A percentile compares a stretch with the other conserved stretches of the same genome.
These are phyloP conservation scores for Lanzia echinophila DNA, from an alignment of 2,329 filamentous ascomycete genomes.

Conservation along the genomic window DNA sequence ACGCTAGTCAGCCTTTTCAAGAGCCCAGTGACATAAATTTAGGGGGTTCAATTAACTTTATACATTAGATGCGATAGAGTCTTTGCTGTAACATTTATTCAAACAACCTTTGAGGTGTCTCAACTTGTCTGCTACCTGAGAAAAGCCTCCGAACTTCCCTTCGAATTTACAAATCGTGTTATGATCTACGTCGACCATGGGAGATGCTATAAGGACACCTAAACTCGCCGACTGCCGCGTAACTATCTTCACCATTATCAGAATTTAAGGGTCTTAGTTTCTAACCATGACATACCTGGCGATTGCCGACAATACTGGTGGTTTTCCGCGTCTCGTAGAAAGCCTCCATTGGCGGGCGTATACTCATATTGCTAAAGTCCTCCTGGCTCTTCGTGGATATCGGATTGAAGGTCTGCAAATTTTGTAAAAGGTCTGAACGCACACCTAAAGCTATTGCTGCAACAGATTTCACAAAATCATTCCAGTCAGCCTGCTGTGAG, in stretches of 20 bases:
- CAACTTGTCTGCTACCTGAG: neutral
- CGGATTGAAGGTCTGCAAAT: neutral
- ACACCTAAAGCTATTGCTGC: neutral
- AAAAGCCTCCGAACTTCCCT: neutral
- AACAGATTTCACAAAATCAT: neutral
- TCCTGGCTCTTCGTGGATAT: neutral
- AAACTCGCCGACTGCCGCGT: neutral
- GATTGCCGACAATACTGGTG: no score
- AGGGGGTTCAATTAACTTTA: no score
- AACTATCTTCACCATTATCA: neutral
- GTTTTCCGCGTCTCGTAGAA: neutral
- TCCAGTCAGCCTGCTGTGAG: neutral
- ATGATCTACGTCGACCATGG: neutral
- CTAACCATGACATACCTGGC: no score
- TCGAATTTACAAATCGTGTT: conserved; percentile 1
- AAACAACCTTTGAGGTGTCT: neutral
- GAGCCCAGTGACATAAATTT: no score
- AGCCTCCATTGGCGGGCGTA: neutral
- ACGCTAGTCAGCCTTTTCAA: no score
- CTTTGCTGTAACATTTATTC: neutral
- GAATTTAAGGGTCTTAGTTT: neutral
- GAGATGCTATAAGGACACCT: neutral
- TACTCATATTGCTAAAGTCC: neutral
- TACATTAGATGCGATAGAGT: no score
- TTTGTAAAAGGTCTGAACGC: neutral